phyloP scores from a whole-genome alignment of 1,139 yeast species.

The Sporopachydermia cereana region DNA sequence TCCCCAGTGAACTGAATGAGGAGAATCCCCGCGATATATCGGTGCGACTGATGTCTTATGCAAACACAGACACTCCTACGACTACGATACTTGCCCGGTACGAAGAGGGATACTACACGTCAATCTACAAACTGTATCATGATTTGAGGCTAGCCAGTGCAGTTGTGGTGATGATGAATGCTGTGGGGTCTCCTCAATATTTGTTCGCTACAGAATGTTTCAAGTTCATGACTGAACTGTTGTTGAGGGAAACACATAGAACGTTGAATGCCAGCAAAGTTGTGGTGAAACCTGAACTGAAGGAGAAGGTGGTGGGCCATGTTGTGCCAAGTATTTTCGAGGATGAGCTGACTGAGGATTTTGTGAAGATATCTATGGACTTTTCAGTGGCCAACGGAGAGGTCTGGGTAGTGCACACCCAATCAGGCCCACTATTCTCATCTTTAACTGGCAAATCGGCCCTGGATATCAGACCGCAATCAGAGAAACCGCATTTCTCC shows the following conservation, averaged over 20 bases:
- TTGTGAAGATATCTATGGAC: slow-evolving; percentile 49
- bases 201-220: slow-evolving; percentile 53
- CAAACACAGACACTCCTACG: slow-evolving; percentile 7
- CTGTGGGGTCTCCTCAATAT: slow-evolving; percentile 49
- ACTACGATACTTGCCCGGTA: background rate
- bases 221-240: slow-evolving; percentile 55
- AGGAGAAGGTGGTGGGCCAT: slow-evolving; percentile 17
- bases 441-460: slow-evolving; percentile 52
- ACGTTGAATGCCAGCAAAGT: slow-evolving; percentile 25
- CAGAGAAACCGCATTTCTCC: slow-evolving; percentile 46
- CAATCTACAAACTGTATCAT: slow-evolving; percentile 50
- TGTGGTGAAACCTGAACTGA: slow-evolving; percentile 17
- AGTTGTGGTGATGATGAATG: slow-evolving; percentile 33
- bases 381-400: slow-evolving; percentile 55
- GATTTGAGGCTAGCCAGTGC: slow-evolving; percentile 62
- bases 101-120: slow-evolving; percentile 25
- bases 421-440: slow-evolving; percentile 55
- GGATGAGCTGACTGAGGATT: slow-evolving; percentile 39
- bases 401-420: slow-evolving; percentile 37
- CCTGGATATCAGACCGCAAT: slow-evolving; percentile 53
- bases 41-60: background rate
- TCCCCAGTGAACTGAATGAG: background rate
- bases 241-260: slow-evolving; percentile 59
- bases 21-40: background rate
- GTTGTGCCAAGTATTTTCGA: slow-evolving; percentile 19